Percentiles rank a stretch among this genome's conserved stretches.
Evolutionary conservation across 352 stramenopile species (phyloP).

Genomic region (Phytophthora cryptogea): DNA sequence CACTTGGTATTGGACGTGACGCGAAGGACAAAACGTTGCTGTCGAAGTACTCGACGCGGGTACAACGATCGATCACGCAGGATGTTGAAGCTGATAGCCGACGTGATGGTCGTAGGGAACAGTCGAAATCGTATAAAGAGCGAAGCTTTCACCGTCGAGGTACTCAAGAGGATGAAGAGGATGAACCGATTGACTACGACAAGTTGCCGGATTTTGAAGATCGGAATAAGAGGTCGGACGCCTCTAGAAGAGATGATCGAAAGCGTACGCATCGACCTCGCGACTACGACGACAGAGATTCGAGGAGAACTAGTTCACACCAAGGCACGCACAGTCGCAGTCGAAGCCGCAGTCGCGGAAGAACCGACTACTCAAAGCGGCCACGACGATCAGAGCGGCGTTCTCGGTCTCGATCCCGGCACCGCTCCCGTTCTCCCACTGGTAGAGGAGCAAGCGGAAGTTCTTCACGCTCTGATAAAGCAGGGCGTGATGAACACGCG

Average conservation of each 20-base stretch:
- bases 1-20: conserved; percentile 54
- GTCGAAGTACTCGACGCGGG: conserved; percentile 60
- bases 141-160: conserved; percentile 11
- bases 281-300: conserved; percentile 13
- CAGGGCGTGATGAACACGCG: conserved; percentile 2
- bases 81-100: conserved; percentile 27
- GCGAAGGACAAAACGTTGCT: conserved; percentile 65
- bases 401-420: conserved; percentile 35
- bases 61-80: conserved; percentile 58
- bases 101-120: conserved; percentile 6
- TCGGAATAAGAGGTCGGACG: conserved; percentile 27
- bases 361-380: conserved; percentile 21
- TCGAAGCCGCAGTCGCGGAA: conserved; percentile 40
- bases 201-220: conserved; percentile 77
- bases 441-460: not conserved
- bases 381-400: conserved; percentile 16
- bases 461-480: not conserved
- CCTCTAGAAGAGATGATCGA: conserved; percentile 22
- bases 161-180: conserved; percentile 44
- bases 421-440: conserved; percentile 23
- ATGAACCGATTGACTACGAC: conserved; percentile 80
- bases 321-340: conserved; percentile 33
- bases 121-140: conserved; percentile 1
- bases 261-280: conserved; percentile 7
- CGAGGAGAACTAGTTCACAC: conserved; percentile 5